Evolutionary conservation across 208 protist species (phyloP).

Genomic region (Tetramitus jugosus): DNA sequence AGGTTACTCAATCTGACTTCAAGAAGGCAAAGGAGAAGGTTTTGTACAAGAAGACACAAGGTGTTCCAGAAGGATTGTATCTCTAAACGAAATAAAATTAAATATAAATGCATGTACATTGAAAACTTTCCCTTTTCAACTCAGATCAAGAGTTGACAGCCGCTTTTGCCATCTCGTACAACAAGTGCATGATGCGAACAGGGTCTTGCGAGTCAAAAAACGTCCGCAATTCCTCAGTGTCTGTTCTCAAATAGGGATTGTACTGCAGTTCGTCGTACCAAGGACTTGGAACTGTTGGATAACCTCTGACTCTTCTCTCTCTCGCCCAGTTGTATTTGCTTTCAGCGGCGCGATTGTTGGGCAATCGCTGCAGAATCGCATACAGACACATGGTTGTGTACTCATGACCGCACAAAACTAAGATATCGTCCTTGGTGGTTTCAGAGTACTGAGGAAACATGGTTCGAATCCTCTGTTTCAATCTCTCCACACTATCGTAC

Average conservation of each 20-base stretch:
- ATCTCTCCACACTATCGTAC: not conserved
- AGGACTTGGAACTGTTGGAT: not conserved
- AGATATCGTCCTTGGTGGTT: not conserved
- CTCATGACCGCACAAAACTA: not conserved
- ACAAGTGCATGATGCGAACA: too few relatives aligned
- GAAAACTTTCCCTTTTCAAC: too few relatives aligned
- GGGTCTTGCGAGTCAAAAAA: too few relatives aligned
- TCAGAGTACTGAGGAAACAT: too few relatives aligned
- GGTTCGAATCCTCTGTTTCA: not conserved
- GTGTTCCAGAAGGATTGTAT: constrained; percentile 93
- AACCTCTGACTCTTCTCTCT: not conserved
- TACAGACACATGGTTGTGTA: not conserved
- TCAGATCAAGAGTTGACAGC: too few relatives aligned
- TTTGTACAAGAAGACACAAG: constrained; percentile 97
- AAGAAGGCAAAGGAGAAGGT: constrained; percentile 98
- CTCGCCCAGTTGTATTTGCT: not conserved
- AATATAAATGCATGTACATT: too few relatives aligned
- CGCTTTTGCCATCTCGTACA: too few relatives aligned
- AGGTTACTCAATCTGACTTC: constrained; percentile 97
- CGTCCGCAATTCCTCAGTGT: too few relatives aligned
- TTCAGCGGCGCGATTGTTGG: not conserved
- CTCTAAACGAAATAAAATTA: too few relatives aligned
- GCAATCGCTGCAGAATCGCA: not conserved
- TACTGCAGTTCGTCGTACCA: not conserved
- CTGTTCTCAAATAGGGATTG: not conserved